These are phyloP conservation scores for Aureobasidium mangrovei DNA, from an alignment of 2,329 filamentous ascomycete genomes.

Conservation along the genomic window DNA sequence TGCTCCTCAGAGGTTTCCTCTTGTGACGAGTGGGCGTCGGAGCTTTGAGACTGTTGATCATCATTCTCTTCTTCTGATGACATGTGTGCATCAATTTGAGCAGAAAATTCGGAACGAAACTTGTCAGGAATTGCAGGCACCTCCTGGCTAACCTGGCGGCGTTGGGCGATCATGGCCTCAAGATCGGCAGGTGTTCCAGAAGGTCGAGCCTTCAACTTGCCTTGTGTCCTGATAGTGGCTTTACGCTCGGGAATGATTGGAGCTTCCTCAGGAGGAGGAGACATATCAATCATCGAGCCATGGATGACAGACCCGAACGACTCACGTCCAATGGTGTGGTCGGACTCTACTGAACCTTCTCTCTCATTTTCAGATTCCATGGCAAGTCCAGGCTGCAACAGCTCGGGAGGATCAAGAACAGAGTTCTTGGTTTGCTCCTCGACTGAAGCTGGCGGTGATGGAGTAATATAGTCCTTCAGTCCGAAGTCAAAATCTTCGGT, in stretches of 20 bases:
- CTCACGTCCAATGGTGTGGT: constrained; percentile 10
- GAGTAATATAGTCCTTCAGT: constrained; percentile 46
- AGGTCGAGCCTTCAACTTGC: constrained; percentile 78
- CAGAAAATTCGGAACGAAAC: constrained; percentile 21
- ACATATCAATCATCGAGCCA: constrained; percentile 22
- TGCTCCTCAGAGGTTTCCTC: constrained; percentile 4
- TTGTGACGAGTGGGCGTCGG: constrained; percentile 13
- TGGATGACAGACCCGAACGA: constrained; percentile 12
- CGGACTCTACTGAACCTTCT: constrained; percentile 2
- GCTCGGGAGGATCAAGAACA: constrained; percentile 1
- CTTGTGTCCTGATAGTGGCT: constrained; percentile 80
- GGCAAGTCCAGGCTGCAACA: neutral
- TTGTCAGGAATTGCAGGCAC: constrained; percentile 25
- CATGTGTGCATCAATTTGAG: neutral
- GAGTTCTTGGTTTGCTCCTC: constrained; percentile 1
- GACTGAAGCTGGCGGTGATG: constrained; percentile 7
- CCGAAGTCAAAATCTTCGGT: constrained; percentile 46
- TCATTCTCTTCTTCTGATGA: constrained; percentile 4
- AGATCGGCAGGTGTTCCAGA: constrained; percentile 83
- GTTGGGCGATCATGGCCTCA: constrained; percentile 67
- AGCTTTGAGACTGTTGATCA: neutral
- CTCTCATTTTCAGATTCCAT: constrained; percentile 23
- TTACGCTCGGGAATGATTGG: constrained; percentile 68
- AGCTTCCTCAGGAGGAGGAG: constrained; percentile 31
- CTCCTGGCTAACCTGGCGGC: constrained; percentile 75